These are phyloP conservation scores for Lentinula raphanica DNA, from an alignment of 768 basidiomycete species.

Conservation along the genomic window DNA sequence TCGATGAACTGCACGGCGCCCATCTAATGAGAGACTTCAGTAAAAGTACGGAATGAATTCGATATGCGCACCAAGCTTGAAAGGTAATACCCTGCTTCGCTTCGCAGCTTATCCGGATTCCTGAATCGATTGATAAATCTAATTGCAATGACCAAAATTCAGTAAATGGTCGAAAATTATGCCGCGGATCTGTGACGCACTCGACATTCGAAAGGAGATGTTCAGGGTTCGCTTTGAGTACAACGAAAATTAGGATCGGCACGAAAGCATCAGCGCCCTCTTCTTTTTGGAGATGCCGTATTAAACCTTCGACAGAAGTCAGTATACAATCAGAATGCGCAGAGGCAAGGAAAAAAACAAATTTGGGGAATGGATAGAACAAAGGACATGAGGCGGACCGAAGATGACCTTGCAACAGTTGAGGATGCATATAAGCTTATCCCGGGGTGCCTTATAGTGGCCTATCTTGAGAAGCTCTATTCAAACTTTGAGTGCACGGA, in stretches of 20 bases:
- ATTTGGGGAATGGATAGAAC: background rate
- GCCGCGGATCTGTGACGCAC: constrained; percentile 38
- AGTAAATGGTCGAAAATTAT: background rate
- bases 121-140: constrained; percentile 97
- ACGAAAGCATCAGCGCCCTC: constrained; percentile 93
- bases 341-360: background rate
- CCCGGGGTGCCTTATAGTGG: constrained; percentile 97
- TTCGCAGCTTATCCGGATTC: constrained; percentile 82
- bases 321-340: background rate
- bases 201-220: constrained; percentile 94
- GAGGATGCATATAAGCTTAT: constrained; percentile 95
- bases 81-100: constrained; percentile 95
- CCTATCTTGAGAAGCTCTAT: constrained; percentile 93
- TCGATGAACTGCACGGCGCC: constrained; percentile 97
- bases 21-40: constrained; percentile 47
- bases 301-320: constrained; percentile 53
- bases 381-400: constrained; percentile 48
- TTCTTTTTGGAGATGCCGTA: constrained; percentile 80
- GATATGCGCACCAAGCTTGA: constrained; percentile 74
- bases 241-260: constrained; percentile 90
- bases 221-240: constrained; percentile 90
- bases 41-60: background rate
- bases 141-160: background rate
- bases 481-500: background rate
- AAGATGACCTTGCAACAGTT: constrained; percentile 99